Evolutionary conservation across 805 yeast species (phyloP), one percentile per base, ranked within the genome.

Genomic region (Ogataea sp.): DNA sequence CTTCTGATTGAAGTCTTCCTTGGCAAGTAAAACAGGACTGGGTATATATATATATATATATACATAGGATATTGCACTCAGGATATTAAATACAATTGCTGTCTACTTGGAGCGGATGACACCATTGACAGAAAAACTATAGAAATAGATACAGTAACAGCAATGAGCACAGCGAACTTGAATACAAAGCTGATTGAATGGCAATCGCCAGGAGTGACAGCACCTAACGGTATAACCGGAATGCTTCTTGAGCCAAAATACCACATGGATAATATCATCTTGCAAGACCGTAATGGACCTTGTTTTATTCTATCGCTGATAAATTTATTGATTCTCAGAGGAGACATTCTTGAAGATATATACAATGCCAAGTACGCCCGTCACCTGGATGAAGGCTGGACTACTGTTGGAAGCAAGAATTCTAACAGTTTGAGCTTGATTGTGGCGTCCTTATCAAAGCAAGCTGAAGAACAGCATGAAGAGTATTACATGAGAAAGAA

Each of bases 261-360:
- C 38, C 59, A 58, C 37, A 51, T 64, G 46, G 69, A 80, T 41
- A 76, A 76, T 32, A 75, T 88, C 26, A 61, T 89, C 3, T 59
- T 86, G 17, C 96, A 88, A 62, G 84, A 85, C 45, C 67, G 62
- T 36, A 86, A 87, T 52, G 96, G 96, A 0, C 95, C 96, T 0
- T 88, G 96, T 54, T 94, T 95, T 2, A 58, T 89, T 29, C 70
- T 89, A 13, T 89, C 96, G 0, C 61, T 89, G 31, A 70, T 77
- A 36, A 89, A 89, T 54, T 73, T 86, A 0, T 55, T 89, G 14
- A 55, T 86, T 6, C 57, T 88, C 16, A 62, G 76, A 3, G 49
- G 56, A 36, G 77, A 71, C 41, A 40, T 52, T 9, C 3, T 30
- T 5, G 33, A 30, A 18, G 18, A 9, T 3, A 17, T 14, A 17